Evolutionary conservation across 805 yeast species (phyloP), one percentile per base, ranked within the genome.

Genomic region (Wickerhamomyces sydowiorum): DNA sequence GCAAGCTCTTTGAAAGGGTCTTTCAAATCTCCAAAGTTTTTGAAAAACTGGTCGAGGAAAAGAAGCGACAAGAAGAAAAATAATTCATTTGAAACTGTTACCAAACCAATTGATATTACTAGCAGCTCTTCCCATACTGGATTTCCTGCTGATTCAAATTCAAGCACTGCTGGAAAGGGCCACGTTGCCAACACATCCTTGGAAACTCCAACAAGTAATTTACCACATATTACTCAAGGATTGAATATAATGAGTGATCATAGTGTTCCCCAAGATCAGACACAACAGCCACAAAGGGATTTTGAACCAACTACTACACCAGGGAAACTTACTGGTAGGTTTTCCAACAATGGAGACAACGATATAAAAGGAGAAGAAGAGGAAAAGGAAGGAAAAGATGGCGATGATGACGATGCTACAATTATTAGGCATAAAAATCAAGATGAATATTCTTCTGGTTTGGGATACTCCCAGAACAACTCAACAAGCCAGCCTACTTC

Each of bases 11-110:
- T 15, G 3, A 34, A 23, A 17, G 15, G 28, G 3, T 34, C 33
- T 7, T 46, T 46, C 20, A 49, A 43, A 21, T 56, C 60, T 1
- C 49, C 57, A 8, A 47, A 38, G 12, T 53, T 56, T 32, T 45
- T 56, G 23, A 53, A 49, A 36, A 52, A 40, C 12, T 48, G 57
- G 55, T 44, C 56, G 1, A 38, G 38, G 18, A 49, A 48, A 39
- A 45, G 50, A 41, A 50, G 41, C 29, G 50, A 49, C 21, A 48
- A 44, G 39, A 46, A 48, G 31, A 23, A 32, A 5, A 40, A 31
- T 3, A 42, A 45, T 22, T 18, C 37, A 4, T 48, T 51, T 38
- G 56, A 50, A 23, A 48, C 48, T 7, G 51, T 50, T 14, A 35
- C 46, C 2, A 43, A 44, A 20, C 51, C 52, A 2, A 27, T 45